These are phyloP conservation scores for Ustilago trichophora DNA, from an alignment of 1,284 basidiomycete genomes.

Conservation along the genomic window DNA sequence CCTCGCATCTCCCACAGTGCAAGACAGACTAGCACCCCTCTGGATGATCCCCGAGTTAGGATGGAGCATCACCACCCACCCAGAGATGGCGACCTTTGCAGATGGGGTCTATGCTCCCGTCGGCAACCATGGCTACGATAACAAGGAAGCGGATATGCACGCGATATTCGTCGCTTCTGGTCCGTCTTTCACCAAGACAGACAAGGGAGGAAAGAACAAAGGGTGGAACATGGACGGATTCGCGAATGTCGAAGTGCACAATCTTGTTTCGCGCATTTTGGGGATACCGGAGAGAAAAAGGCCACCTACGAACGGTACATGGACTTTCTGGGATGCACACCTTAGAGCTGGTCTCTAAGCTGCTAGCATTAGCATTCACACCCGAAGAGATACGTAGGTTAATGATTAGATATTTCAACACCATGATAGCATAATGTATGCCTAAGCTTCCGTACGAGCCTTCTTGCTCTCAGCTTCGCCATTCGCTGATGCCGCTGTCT, in stretches of 20 bases:
- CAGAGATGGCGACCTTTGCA: slow-evolving; percentile 36
- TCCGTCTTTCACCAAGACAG: slow-evolving; percentile 75
- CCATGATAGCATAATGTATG: too few species aligned
- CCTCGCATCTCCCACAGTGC: not conserved
- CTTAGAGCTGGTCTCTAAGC: slow-evolving; percentile 25
- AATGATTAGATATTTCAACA: too few species aligned
- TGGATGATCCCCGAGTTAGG: slow-evolving; percentile 41
- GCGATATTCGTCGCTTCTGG: slow-evolving; percentile 90
- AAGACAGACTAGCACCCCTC: slow-evolving; percentile 24
- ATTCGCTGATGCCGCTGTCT: too few species aligned
- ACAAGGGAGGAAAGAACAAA: slow-evolving; percentile 60
- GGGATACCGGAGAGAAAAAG: slow-evolving; percentile 70
- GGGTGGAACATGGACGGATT: slow-evolving; percentile 73
- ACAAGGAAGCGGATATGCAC: slow-evolving; percentile 78
- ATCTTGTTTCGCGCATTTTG: slow-evolving; percentile 79
- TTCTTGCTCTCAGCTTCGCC: slow-evolving; percentile 38
- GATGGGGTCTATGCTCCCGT: slow-evolving; percentile 71
- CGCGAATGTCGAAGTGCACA: slow-evolving; percentile 83
- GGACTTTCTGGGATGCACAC: slow-evolving; percentile 26
- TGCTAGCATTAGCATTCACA: too few species aligned
- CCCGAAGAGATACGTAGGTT: too few species aligned
- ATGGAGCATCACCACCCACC: slow-evolving; percentile 31
- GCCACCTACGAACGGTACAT: slow-evolving; percentile 18
- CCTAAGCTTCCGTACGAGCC: slow-evolving; percentile 26
- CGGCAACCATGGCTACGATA: slow-evolving; percentile 84